A percentile compares a stretch with the other conserved stretches of the same genome.
Conservation (phyloP, 2,329 filamentous ascomycete species). For the Neofusicoccum umdonicola region DNA sequence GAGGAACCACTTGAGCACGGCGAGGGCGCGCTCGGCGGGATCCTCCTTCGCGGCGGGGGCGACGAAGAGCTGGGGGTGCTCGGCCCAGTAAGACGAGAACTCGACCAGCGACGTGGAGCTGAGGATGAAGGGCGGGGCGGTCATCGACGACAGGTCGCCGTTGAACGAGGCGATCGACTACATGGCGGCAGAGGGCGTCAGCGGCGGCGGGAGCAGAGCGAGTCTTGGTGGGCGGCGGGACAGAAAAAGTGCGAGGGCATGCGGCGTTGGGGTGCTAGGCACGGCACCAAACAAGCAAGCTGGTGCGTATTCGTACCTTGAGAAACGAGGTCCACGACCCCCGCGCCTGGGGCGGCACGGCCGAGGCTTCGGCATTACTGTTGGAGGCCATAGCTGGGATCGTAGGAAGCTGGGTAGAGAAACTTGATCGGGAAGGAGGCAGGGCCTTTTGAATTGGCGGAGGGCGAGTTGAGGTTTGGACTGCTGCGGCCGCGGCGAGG, state of each 20-base stretch:
- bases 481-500: not conserved
- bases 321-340: conserved; percentile 51
- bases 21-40: conserved; percentile 74
- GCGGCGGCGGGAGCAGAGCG: not conserved
- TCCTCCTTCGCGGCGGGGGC: conserved; percentile 78
- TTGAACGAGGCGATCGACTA: conserved; percentile 55
- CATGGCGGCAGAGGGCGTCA: not conserved
- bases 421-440: not conserved
- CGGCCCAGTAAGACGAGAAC: conserved; percentile 58
- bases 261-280: not conserved
- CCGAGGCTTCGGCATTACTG: conserved; percentile 26
- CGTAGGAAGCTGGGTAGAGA: not conserved
- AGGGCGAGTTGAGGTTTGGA: conserved; percentile 6
- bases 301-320: conserved; percentile 36
- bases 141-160: conserved; percentile 56
- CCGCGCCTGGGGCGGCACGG: conserved; percentile 46
- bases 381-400: conserved; percentile 10
- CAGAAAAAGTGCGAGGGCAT: not conserved
- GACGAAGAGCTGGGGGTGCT: conserved; percentile 65
- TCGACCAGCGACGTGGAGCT: conserved; percentile 56
- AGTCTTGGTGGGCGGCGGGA: not conserved
- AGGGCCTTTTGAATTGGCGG: not conserved
- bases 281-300: not conserved
- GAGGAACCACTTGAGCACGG: conserved; percentile 96
- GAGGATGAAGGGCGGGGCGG: conserved; percentile 56